These are phyloP conservation scores for Handroanthus guayacan DNA, from an alignment of 257 asterid species.

Conservation along the genomic window DNA sequence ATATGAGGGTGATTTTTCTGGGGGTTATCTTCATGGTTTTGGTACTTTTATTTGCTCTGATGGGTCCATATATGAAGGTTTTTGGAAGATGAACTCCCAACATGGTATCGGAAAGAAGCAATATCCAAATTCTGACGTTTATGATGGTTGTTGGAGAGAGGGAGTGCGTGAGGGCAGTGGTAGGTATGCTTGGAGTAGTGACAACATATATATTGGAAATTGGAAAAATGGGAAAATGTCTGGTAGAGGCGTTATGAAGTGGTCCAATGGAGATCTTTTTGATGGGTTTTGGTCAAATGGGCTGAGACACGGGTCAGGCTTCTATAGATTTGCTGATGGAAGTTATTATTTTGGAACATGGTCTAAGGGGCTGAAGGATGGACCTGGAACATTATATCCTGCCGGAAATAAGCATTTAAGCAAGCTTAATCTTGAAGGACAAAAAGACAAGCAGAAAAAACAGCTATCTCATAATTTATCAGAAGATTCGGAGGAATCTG, in stretches of 20 bases:
- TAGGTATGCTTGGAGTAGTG: constrained; percentile 80
- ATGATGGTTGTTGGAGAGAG: constrained; percentile 96
- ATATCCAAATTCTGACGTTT: constrained; percentile 78
- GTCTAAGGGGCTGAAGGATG: constrained; percentile 93
- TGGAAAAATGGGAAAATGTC: constrained; percentile 83
- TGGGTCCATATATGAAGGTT: constrained; percentile 82
- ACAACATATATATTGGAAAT: constrained; percentile 78
- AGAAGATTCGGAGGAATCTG: constrained; percentile 50
- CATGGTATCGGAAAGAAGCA: constrained; percentile 91
- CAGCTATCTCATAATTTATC: constrained; percentile 51
- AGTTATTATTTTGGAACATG: constrained; percentile 91
- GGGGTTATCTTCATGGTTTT: constrained; percentile 83
- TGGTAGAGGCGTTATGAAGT: constrained; percentile 94
- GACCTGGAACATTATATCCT: constrained; percentile 87
- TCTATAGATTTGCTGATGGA: constrained; percentile 77
- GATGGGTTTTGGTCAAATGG: constrained; percentile 95
- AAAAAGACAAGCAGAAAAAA: constrained; percentile 52
- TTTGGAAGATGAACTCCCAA: constrained; percentile 86
- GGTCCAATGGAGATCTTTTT: constrained; percentile 81
- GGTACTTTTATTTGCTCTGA: constrained; percentile 76
- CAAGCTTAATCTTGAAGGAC: constrained; percentile 50
- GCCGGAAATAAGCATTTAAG: constrained; percentile 58
- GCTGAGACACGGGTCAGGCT: constrained; percentile 81
- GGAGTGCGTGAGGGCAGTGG: constrained; percentile 95
- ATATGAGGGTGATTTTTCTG: constrained; percentile 91